Conservation (phyloP, 1,139 yeast species). For the Arxiozyma telluris region DNA sequence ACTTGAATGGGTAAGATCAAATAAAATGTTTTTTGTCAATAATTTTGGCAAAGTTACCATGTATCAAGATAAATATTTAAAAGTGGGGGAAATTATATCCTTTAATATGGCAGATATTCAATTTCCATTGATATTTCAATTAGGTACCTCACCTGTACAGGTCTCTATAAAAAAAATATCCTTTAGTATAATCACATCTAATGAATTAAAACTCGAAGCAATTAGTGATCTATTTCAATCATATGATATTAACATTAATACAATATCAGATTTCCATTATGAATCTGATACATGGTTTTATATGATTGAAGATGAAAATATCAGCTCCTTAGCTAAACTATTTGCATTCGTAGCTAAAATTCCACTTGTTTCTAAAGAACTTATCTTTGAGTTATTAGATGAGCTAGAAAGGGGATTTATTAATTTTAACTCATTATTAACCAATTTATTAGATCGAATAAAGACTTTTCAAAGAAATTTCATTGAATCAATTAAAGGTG, state of each 20-base stretch:
- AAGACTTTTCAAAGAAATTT: too few relatives aligned
- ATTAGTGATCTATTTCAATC: neutral
- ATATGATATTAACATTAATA: neutral
- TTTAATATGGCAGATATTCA: conserved; percentile 3
- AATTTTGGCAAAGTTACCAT: conserved; percentile 26
- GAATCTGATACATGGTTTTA: neutral
- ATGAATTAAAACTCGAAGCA: neutral
- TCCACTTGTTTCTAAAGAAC: neutral
- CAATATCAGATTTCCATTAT: neutral
- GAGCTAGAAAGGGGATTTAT: neutral
- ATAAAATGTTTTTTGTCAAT: conserved; percentile 2
- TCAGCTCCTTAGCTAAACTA: neutral
- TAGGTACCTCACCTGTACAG: conserved; percentile 23
- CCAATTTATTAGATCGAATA: neutral
- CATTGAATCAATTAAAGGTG: neutral
- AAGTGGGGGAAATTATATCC: conserved; percentile 11
- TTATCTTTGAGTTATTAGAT: neutral
- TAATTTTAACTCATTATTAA: neutral
- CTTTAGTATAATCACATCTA: neutral
- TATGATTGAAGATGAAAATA: neutral
- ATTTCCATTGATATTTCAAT: conserved; percentile 5
- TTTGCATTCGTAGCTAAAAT: neutral
- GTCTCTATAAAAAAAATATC: conserved; percentile 6
- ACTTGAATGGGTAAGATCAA: conserved; percentile 12
- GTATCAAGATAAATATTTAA: conserved; percentile 13